Evolutionary conservation across 2,329 filamentous ascomycete genomes (phyloP).

Genomic region (Neoarthrinium moseri): DNA sequence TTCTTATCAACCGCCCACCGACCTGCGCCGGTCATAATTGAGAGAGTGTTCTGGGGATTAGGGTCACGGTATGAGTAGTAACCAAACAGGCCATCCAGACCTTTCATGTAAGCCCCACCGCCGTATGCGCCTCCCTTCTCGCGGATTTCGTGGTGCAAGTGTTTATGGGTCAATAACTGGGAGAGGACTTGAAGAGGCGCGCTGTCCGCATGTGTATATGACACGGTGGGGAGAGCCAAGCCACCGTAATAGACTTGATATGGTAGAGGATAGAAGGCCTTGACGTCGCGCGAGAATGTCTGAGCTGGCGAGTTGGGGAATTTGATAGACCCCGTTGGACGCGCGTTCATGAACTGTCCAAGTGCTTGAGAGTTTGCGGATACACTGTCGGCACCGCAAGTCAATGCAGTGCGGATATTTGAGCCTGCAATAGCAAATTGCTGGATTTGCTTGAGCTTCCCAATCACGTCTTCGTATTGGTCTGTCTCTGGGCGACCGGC

Average conservation of each 20-base stretch:
- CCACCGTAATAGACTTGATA: slow-evolving; percentile 97
- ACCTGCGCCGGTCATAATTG: slow-evolving; percentile 80
- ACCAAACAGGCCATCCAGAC: slow-evolving; percentile 81
- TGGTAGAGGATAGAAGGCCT: slow-evolving; percentile 88
- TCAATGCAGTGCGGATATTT: slow-evolving; percentile 76
- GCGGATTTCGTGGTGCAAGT: slow-evolving; percentile 94
- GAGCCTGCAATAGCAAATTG: slow-evolving; percentile 69
- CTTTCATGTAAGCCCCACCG: slow-evolving; percentile 79
- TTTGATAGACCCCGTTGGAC: slow-evolving; percentile 45
- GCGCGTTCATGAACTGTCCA: slow-evolving; percentile 63
- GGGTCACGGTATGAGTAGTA: slow-evolving; percentile 98
- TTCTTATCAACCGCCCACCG: slow-evolving; percentile 77
- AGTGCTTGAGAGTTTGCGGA: slow-evolving; percentile 69
- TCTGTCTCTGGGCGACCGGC: slow-evolving; percentile 71
- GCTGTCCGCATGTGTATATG: slow-evolving; percentile 73
- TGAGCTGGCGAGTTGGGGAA: slow-evolving; percentile 33
- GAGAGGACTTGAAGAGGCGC: slow-evolving; percentile 85
- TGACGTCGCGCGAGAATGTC: slow-evolving; percentile 50
- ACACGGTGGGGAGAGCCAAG: slow-evolving; percentile 76
- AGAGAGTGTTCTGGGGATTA: slow-evolving; percentile 84
- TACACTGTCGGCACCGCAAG: slow-evolving; percentile 76
- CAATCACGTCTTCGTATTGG: slow-evolving; percentile 71
- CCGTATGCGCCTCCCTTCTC: slow-evolving; percentile 98
- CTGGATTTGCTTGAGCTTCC: slow-evolving; percentile 84
- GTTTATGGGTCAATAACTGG: slow-evolving; percentile 92